A percentile compares a stretch with the other conserved stretches of the same genome.
Conservation (phyloP, 1,284 basidiomycete species). For the Apiotrichum siamense region DNA sequence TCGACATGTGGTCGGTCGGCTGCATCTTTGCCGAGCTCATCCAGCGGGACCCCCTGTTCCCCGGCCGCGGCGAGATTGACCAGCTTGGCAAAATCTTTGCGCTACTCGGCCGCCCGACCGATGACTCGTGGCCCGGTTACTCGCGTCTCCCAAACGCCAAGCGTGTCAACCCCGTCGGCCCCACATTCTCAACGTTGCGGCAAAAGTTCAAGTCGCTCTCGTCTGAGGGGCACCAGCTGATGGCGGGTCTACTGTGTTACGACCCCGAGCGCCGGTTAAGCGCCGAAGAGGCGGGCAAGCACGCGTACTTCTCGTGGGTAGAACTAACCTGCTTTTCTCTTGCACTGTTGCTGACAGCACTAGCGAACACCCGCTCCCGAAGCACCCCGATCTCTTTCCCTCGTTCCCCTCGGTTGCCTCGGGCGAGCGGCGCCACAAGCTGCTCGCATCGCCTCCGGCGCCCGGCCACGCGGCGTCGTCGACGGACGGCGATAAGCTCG, state of each 20-base stretch:
- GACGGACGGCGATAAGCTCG: conserved; percentile 19
- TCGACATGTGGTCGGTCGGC: conserved; percentile 48
- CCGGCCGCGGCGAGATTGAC: conserved; percentile 92
- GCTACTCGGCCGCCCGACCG: conserved; percentile 81
- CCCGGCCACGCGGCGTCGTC: conserved; percentile 31
- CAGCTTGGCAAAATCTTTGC: conserved; percentile 79
- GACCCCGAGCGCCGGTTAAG: conserved; percentile 78
- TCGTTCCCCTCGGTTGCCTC: conserved; percentile 96
- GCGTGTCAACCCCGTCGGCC: conserved; percentile 67
- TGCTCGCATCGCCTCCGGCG: conserved; percentile 39
- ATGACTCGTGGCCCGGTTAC: conserved; percentile 80
- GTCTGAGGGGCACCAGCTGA: conserved; percentile 74
- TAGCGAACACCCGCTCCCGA: conserved; percentile 88
- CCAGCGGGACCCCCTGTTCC: conserved; percentile 86
- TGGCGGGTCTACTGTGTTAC: conserved; percentile 77
- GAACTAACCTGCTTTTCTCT: neutral
- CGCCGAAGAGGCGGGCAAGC: conserved; percentile 79
- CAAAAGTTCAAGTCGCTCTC: conserved; percentile 69
- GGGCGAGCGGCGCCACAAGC: conserved; percentile 61
- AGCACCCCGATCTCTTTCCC: conserved; percentile 94
- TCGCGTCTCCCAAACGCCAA: conserved; percentile 69
- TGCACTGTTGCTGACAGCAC: too few relatives aligned
- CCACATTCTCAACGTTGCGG: conserved; percentile 51
- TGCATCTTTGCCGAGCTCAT: conserved; percentile 92
- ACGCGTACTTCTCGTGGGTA: conserved; percentile 83